Base-by-base conservation (phyloP, 768 basidiomycete genomes). In the Cyclocybe cylindracea region DNA sequence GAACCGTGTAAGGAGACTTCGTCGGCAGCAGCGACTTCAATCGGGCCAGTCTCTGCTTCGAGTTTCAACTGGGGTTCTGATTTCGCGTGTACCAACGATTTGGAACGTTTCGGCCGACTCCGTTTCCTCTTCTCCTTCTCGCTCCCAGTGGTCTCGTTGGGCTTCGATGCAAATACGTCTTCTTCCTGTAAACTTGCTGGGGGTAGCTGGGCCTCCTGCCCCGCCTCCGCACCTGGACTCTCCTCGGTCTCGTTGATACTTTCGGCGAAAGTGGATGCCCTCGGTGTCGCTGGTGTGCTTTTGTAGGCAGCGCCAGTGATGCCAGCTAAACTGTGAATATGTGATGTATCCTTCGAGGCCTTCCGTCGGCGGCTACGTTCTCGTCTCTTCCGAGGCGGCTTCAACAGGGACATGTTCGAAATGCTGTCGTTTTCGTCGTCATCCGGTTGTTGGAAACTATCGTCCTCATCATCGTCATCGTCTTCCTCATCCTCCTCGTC, bases 341-440 rank as follows among this genome's bases (percentile, higher is more conserved):
- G 52, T 16, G 44, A 54, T 4, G 51, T 52, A 29, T 61, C 62
- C 46, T 46, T 52, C 24, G 24, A 24, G 13, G 13, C 51, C 51
- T 47, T 59, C 16, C 56, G 38, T n/a, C 53, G 54, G n/a, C 55
- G 56, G 48, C 55, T 60, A 10, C 59, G 51, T 45, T 53, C 44
- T n/a, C 59, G 55, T 36, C 46, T 54, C 37, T 53, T 51, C 29
- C 60, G 55, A 29, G 60, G 62, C 33, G 67, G 61, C 53, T 65
- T 56, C 35, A 65, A 54, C 36, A 66, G 47, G 11, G 63, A 52
- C 43, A 66, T 48, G n/a, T 62, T 60, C 8, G 59, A 59, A n/a
- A 66, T 46, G 33, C 65, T 66, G 43, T 64, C 65, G 32, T 58
- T 51, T 37, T 64, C 64, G 7, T 59, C 59, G 13, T 59, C 62